These are phyloP conservation scores for Vigna unguiculata DNA, from an alignment of 306 rosid species.

Conservation along the genomic window DNA sequence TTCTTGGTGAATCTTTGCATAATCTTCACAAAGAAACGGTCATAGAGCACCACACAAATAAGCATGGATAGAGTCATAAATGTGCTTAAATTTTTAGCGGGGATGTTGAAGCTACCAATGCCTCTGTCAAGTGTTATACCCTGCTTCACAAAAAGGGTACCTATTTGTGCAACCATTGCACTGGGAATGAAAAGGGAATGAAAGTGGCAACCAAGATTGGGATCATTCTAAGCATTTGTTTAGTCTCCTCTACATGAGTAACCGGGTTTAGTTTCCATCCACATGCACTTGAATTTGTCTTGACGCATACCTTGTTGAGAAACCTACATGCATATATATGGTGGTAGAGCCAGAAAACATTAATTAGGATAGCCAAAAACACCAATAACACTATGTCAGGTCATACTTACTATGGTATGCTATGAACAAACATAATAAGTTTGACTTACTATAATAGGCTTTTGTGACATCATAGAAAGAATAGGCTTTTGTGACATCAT, in stretches of 20 bases:
- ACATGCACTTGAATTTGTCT: constrained; percentile 34
- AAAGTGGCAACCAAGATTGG: constrained; percentile 62
- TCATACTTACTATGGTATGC: too few species aligned
- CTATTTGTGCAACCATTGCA: constrained; percentile 53
- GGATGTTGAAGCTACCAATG: constrained; percentile 62
- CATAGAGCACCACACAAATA: constrained; percentile 60
- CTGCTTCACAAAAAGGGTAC: constrained; percentile 69
- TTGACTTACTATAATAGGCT: too few species aligned
- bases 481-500: too few species aligned
- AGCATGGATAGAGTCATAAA: constrained; percentile 77
- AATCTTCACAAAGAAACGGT: constrained; percentile 56
- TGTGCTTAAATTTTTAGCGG: constrained; percentile 62
- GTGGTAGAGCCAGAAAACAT: background rate
- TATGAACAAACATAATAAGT: too few species aligned
- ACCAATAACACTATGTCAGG: too few species aligned
- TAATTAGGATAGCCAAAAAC: background rate
- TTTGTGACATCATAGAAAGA: too few species aligned
- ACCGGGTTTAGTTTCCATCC: constrained; percentile 65
- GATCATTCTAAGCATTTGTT: constrained; percentile 72
- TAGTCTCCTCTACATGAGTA: constrained; percentile 78
- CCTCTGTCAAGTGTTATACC: constrained; percentile 64
- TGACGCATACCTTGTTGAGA: constrained; percentile 64
- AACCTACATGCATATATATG: constrained; percentile 50
- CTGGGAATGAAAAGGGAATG: too few species aligned
- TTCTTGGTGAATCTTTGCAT: constrained; percentile 57